Base-by-base conservation (phyloP, 2,329 filamentous ascomycete species). In the Onygena corvina region DNA sequence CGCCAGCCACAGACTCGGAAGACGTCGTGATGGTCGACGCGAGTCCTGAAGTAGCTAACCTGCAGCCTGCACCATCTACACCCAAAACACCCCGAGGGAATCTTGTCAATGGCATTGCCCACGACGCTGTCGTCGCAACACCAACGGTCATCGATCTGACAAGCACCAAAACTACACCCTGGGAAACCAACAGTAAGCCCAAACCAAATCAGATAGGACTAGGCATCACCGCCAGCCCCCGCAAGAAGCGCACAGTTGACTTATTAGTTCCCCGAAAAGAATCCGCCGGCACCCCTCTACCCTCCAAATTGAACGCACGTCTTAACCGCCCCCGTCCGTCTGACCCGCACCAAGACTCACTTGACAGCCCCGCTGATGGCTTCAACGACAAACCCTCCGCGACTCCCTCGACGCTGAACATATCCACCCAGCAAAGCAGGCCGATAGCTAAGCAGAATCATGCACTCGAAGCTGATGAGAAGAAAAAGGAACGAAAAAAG, bases 201-300 rank as follows among this genome's bases (percentile, higher is more conserved):
- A 40, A 40, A 29, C 11, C 46, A 36, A 33, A 42, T 9, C 23
- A 27, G 27, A 29, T 61, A 14, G 61, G 58, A 2, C 47, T 63
- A 20, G 61, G 60, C 3, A 61, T 64, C 12, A 61, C 61, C 8
- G 53, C 42, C 42, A 63, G 58, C 34, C 58, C 60, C 20, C 50
- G 56, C n/a, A 53, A 53, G 36, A 40, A 23, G 20, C 36, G 36
- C 18, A 40, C 36, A 40, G 18, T 40, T 40, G 20, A 40, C 36
- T 23, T 23, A 40, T 40, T 40, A 40, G 36, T n/a, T 40, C 12
- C 8, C 36, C 36, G 12, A 23, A n/a, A 23, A 40, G 36, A 40
- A 18, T 23, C 21, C 1, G 9, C 36, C 36, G 11, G 7, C n/a
- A 21, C 36, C 16, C 1, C 12, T 18, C 11, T 40, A 23, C n/a